A percentile compares a stretch with the other conserved stretches of the same genome.
Evolutionary conservation across 2,329 filamentous ascomycete genomes (phyloP).

Genomic region (Clathrospora elynae): DNA sequence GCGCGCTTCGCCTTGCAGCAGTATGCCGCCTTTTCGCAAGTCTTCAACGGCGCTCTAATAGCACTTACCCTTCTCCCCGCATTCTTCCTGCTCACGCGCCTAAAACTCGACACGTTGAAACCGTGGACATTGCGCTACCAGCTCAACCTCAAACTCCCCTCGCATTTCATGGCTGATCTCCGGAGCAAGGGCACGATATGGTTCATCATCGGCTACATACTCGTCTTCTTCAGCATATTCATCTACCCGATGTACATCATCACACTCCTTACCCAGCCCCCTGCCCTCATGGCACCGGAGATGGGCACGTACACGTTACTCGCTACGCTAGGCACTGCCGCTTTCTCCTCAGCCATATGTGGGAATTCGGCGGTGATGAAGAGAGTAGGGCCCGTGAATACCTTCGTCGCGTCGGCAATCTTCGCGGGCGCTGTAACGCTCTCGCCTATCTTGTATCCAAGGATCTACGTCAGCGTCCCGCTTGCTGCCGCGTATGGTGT

Average conservation of each 20-base stretch:
- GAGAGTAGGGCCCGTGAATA: constrained; percentile 6
- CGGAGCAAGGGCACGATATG: constrained; percentile 4
- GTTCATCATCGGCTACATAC: constrained; percentile 10
- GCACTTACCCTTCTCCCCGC: constrained; percentile 13
- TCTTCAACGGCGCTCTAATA: constrained; percentile 6
- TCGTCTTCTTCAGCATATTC: constrained; percentile 17
- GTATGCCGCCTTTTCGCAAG: background rate
- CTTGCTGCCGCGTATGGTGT: constrained; percentile 10
- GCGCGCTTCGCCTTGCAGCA: constrained; percentile 3
- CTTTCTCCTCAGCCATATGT: constrained; percentile 5
- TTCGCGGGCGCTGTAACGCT: constrained; percentile 4
- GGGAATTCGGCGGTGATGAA: background rate
- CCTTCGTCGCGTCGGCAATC: constrained; percentile 5
- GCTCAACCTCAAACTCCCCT: background rate
- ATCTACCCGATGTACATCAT: constrained; percentile 17
- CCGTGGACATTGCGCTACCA: background rate
- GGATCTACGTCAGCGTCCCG: background rate
- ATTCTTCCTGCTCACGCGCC: constrained; percentile 7
- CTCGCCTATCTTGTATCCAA: constrained; percentile 1
- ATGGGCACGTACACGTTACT: constrained; percentile 5
- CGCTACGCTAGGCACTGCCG: constrained; percentile 6
- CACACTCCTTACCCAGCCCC: constrained; percentile 12
- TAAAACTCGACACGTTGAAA: background rate
- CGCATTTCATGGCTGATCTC: background rate
- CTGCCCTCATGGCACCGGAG: constrained; percentile 8